Evolutionary conservation across 768 basidiomycete genomes (phyloP).

Genomic region (Mycena albidolilacea): DNA sequence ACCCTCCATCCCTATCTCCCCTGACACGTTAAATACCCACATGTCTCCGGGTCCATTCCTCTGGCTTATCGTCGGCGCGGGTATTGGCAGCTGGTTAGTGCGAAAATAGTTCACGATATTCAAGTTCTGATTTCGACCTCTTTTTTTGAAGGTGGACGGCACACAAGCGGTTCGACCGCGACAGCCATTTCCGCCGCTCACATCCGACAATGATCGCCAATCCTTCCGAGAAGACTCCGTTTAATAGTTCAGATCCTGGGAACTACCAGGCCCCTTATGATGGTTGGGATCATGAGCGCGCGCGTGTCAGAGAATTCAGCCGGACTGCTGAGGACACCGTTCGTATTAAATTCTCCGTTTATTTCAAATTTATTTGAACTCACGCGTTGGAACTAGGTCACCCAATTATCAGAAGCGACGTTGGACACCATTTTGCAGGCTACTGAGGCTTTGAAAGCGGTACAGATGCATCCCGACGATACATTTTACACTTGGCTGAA

Average conservation of each 20-base stretch:
- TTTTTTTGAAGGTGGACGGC: conserved; percentile 31
- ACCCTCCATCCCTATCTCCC: background rate
- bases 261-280: background rate
- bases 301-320: conserved; percentile 31
- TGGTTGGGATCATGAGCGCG: conserved; percentile 50
- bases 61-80: background rate
- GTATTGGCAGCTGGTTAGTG: background rate
- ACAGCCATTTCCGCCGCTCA: conserved; percentile 19
- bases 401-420: conserved; percentile 35
- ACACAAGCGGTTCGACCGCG: conserved; percentile 16
- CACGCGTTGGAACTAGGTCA: conserved; percentile 16
- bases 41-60: conserved; percentile 16
- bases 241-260: background rate
- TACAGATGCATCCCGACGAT: background rate
- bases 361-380: background rate
- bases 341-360: background rate
- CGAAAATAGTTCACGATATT: background rate
- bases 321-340: conserved; percentile 33
- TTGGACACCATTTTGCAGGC: conserved; percentile 38
- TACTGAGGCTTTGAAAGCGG: conserved; percentile 38
- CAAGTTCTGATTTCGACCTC: background rate
- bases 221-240: background rate
- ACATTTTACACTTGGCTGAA: background rate
- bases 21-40: background rate
- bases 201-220: background rate